A percentile compares a stretch with the other conserved stretches of the same genome.
Evolutionary conservation across 257 asterid species (phyloP).

Genomic region (Gynochthodes officinalis): DNA sequence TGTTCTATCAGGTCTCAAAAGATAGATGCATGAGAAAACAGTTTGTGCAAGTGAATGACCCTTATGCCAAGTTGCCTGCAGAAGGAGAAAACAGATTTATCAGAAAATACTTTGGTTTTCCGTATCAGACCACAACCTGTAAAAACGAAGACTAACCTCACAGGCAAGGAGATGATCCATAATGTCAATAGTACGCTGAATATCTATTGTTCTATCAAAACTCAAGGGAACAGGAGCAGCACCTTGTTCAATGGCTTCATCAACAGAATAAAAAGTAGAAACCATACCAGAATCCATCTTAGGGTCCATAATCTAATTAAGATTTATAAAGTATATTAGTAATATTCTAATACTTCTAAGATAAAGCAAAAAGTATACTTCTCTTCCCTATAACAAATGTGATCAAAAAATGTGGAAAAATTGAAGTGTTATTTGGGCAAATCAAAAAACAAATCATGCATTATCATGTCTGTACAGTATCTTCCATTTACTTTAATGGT

Average conservation of each 20-base stretch:
- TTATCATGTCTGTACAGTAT: background rate
- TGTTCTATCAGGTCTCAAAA: slow-evolving; percentile 87
- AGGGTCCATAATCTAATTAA: slow-evolving; percentile 91
- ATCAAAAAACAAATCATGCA: background rate
- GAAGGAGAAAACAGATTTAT: slow-evolving; percentile 7
- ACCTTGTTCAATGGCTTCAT: slow-evolving; percentile 94
- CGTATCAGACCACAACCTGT: background rate
- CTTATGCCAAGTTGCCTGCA: slow-evolving; percentile 99
- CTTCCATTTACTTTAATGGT: background rate
- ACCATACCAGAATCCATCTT: slow-evolving; percentile 99
- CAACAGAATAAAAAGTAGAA: slow-evolving; percentile 82
- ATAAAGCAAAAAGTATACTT: slow-evolving; percentile 8
- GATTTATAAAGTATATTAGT: slow-evolving; percentile 9
- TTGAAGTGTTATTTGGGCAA: background rate
- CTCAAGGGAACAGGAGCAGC: slow-evolving; percentile 98
- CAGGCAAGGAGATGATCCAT: slow-evolving; percentile 97
- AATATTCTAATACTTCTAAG: slow-evolving; percentile 5
- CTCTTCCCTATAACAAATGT: background rate
- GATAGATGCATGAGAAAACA: slow-evolving; percentile 87
- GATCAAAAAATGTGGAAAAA: background rate
- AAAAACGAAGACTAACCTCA: slow-evolving; percentile 54
- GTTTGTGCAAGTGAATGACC: slow-evolving; percentile 97
- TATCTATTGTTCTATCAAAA: slow-evolving; percentile 71
- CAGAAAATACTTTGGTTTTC: background rate
- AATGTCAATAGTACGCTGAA: slow-evolving; percentile 64